Evolutionary conservation across 768 basidiomycete species (phyloP), one percentile per base, ranked within the genome.

Genomic region (Mycena alexandri): DNA sequence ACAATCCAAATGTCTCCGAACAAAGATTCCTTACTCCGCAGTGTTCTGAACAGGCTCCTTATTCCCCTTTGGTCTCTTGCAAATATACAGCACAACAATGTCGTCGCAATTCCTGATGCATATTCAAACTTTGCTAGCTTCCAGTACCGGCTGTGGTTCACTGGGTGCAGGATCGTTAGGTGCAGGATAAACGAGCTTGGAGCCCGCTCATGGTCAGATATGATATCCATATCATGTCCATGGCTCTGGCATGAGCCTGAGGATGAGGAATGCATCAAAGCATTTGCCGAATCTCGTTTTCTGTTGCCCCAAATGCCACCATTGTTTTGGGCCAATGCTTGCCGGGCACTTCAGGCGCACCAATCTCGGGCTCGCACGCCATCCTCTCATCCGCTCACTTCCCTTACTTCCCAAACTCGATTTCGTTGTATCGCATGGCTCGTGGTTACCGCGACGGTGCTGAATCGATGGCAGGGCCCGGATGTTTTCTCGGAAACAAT

Each of bases 201-300:
- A n/a, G n/a, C n/a, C n/a, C n/a, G n/a, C n/a, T n/a, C n/a, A n/a
- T n/a, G n/a, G n/a, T n/a, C n/a, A n/a, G n/a, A n/a, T n/a, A n/a
- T n/a, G n/a, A n/a, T 29, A 29, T 6, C 29, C 6, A 29, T 3
- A 29, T 6, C 29, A 14, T 38, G 38, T 41, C 24, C 53, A 4
- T 62, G 61, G 61, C 33, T 62, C 10, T 62, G 61, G 63, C 36
- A 48, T n/a, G 38, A 16, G n/a, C 47, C 56, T 36, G 63, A 16
- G 14, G 63, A 64, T 25, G 63, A 64, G 56, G 63, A 41, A n/a
- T 64, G 33, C 25, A 57, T 64, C 38, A 43, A 34, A 25, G 17
- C 2, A 4, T 57, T 51, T 22, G 25, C 46, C 22, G 24, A 38
- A 22, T n/a, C 12, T 29, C 25, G 1, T 13, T n/a, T n/a, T n/a